Base-by-base conservation (phyloP, 495 filamentous ascomycete genomes). In the Neurospora sp. region DNA sequence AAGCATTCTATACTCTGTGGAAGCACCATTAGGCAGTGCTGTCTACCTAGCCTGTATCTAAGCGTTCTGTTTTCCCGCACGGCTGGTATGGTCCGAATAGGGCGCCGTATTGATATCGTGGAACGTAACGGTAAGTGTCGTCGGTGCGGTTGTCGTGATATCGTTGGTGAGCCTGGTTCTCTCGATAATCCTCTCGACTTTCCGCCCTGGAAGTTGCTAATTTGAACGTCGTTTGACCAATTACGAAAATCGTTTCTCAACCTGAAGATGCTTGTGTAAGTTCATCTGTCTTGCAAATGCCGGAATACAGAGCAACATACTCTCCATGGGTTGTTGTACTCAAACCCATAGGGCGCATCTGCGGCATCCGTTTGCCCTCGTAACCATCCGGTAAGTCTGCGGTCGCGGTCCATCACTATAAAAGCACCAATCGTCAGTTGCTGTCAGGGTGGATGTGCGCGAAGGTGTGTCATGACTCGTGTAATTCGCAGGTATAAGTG, bases 391-490 rank as follows among this genome's bases (percentile, higher is more conserved):
- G 96, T 99, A 80, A 99, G 87, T 79, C 96, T 87, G 76, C 90
- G 85, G 80, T 99, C 96, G 78, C 96, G 89, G 72, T 98, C 91
- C 94, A 98, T 97, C 96, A 99, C 96, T 98, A 76, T 76, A 68
- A 40, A 38, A 18, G 42, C n/a, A 12, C 18, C 22, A n/a, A 72
- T 71, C 73, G 78, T 81, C 72, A 82, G 81, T 68, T 14, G 53
- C 53, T 35, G 53, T 65, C 27, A 65, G 53, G 53, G 53, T 65
- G 53, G 53, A 65, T 65, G 53, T 65, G 53, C 7, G 14, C 53
- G 14, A 71, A 71, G 40, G 53, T 74, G 65, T 71, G 70, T 61
- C 69, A 75, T 37, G 39, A 12, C 2, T 38, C 22, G 35, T 35
- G n/a, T 6, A 14, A 4, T 40, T 71, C 12, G 48, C 18, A 48